Conservation (phyloP, 1,284 basidiomycete species). For the Ustilago cynodontis region DNA sequence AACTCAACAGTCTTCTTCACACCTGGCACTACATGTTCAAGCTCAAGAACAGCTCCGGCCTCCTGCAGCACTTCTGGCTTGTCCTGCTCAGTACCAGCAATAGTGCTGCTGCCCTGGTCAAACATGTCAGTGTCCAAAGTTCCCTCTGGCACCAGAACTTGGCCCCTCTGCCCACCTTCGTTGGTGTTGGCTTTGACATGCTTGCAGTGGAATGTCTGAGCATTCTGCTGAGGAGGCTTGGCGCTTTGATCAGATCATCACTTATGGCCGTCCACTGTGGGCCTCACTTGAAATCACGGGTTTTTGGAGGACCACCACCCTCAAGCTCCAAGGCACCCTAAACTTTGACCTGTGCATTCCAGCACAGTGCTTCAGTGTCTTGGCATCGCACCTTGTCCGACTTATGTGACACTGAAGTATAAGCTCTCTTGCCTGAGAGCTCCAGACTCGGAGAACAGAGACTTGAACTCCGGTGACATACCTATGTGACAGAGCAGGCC, state of each 20-base stretch:
- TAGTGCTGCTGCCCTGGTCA: no score
- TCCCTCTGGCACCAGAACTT: no score
- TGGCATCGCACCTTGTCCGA: conserved; percentile 13
- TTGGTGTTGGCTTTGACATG: background rate
- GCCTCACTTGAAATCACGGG: background rate
- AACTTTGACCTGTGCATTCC: background rate
- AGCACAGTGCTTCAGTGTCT: conserved; percentile 1
- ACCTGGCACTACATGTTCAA: no score
- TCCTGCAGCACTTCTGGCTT: no score
- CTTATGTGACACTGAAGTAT: background rate
- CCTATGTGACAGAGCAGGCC: no score
- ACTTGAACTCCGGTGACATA: background rate
- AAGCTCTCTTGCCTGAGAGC: background rate
- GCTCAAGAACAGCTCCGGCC: no score
- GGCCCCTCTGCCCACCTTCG: no score
- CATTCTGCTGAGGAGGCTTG: background rate
- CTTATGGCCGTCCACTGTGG: conserved; percentile 20
- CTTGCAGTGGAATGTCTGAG: background rate
- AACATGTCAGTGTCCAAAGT: no score
- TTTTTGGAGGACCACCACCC: conserved; percentile 5
- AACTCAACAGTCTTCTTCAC: no score
- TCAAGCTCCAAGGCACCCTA: background rate
- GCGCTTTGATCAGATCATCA: background rate
- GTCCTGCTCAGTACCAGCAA: no score
- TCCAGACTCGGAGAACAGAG: background rate